Evolutionary conservation across 441 rosid species (phyloP), one percentile per base, ranked within the genome.

Genomic region (Pelargonium australe): DNA sequence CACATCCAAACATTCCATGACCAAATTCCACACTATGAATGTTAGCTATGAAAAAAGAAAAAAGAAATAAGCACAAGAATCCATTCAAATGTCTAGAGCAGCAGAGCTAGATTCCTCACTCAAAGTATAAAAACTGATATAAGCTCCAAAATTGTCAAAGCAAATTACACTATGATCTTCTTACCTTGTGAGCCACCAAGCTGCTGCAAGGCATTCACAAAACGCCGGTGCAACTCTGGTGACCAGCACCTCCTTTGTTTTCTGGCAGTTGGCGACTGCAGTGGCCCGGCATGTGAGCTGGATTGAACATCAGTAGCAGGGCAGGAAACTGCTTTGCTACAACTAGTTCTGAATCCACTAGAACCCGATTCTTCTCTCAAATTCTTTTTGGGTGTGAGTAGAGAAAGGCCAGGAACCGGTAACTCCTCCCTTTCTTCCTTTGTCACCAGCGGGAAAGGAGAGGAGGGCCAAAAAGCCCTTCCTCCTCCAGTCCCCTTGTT

Each of bases 221-320:
- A 95, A 51, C 88, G 84, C 53, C 89, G 87, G 77, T 95, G 99
- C 75, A 95, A 80, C 78, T 89, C 97, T 0, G 97, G 88, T 11
- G 95, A 92, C 99, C 99, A 95, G 79, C 93, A 89, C 75, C 98
- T 87, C 80, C 99, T 85, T 76, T 89, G 98, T 80, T 95, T 95
- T 86, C 98, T 78, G 13, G 80, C 40, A 72, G 77, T 76, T 77
- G 84, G 94, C 65, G 84, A 89, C 66, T 78, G 55, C 12, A n/a
- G 85, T 47, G 78, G 81, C 28, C 75, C 88, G 62, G 78, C 78
- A 47, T 79, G 80, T 53, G 80, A 78, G 71, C 66, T 77, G 1
- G 85, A 77, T 12, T 13, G 55, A 16, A 77, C 72, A 63, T 73
- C 77, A 62, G 78, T 82, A 13, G 78, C 83, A 73, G 87, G 78